Evolutionary conservation across 1,284 basidiomycete genomes (phyloP).

Genomic region (Neolentinus lepideus): DNA sequence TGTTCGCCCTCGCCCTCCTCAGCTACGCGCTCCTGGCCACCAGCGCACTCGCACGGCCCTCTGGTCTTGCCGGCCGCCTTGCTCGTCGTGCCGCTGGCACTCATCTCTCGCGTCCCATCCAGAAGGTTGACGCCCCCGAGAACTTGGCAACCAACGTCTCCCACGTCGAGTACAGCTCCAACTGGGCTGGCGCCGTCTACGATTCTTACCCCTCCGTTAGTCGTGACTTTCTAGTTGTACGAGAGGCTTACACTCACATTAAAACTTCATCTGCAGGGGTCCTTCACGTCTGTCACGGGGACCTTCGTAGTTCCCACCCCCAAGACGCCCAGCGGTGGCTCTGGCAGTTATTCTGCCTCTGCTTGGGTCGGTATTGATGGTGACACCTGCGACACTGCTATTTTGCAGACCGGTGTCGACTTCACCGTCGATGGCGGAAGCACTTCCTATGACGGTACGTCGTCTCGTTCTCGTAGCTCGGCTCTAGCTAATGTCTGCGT

Average conservation of each 20-base stretch:
- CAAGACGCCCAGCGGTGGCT: conserved; percentile 15
- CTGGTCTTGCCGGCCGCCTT: conserved; percentile 10
- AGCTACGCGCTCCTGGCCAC: conserved; percentile 14
- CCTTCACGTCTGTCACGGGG: conserved; percentile 21
- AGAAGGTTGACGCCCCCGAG: neutral
- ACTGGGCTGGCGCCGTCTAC: conserved; percentile 21
- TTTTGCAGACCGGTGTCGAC: conserved; percentile 21
- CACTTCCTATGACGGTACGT: conserved; percentile 19
- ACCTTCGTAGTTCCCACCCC: conserved; percentile 24
- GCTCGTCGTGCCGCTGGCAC: conserved; percentile 10
- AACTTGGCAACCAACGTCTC: conserved; percentile 8
- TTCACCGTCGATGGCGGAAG: conserved; percentile 17
- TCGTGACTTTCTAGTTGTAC: neutral
- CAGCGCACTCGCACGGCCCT: conserved; percentile 15
- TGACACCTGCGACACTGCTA: conserved; percentile 16
- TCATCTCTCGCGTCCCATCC: conserved; percentile 12
- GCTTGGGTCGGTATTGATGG: conserved; percentile 22
- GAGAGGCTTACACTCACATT: neutral
- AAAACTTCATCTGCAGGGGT: conserved; percentile 11
- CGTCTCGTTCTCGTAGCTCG: neutral
- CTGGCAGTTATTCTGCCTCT: conserved; percentile 20
- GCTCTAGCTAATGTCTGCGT: neutral
- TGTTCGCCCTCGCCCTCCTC: conserved; percentile 15
- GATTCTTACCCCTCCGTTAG: conserved; percentile 12
- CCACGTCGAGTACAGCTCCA: conserved; percentile 17